Conservation (phyloP, 179 eudicot genomes). For the Spinacia oleracea region DNA sequence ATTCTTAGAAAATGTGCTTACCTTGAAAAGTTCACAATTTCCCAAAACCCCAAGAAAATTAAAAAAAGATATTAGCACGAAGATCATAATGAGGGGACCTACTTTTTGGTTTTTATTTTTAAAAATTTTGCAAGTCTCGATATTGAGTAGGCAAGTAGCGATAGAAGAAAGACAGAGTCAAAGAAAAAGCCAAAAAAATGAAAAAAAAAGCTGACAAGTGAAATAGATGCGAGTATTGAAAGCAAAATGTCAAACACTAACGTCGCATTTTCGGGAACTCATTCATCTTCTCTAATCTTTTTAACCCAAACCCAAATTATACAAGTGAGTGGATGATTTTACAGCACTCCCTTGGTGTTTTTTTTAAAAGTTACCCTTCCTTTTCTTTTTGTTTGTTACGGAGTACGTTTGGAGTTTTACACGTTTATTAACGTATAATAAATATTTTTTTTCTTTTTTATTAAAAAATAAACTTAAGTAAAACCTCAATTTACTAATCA, state of each 20-base stretch:
- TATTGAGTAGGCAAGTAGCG: constrained; percentile 2
- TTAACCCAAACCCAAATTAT: no score
- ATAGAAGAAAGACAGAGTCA: constrained; percentile 16
- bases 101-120: background rate
- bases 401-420: no score
- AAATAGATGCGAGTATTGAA: constrained; percentile 33
- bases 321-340: no score
- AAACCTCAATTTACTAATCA: no score
- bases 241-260: constrained; percentile 75
- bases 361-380: no score
- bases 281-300: background rate
- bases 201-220: constrained; percentile 21
- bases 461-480: no score
- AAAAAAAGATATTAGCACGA: background rate
- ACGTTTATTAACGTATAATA: no score
- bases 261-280: constrained; percentile 43
- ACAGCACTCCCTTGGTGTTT: no score
- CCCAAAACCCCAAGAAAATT: constrained; percentile 9
- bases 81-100: background rate
- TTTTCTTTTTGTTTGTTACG: no score
- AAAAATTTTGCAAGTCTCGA: constrained; percentile 24
- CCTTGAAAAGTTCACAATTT: constrained; percentile 27
- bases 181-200: constrained; percentile 33
- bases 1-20: constrained; percentile 18
- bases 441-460: no score